phyloP scores from a whole-genome alignment of 2,329 filamentous ascomycete species.

The Elsinoe australis region DNA sequence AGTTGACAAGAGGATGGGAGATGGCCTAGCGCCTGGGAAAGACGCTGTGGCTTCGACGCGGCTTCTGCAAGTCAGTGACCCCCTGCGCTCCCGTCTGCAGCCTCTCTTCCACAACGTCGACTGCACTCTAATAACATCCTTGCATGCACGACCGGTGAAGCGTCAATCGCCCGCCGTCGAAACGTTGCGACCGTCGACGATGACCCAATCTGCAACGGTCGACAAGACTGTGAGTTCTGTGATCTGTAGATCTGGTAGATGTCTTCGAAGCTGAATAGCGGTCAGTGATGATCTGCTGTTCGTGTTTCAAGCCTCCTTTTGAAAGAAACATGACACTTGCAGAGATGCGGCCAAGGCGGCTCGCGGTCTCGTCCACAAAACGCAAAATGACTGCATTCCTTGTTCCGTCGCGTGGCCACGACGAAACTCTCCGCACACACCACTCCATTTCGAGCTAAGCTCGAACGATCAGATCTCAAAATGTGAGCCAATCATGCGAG shows the following conservation, averaged over 20 bases:
- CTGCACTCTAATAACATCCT: background rate
- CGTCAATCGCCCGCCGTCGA: slow-evolving; percentile 8
- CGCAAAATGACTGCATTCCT: slow-evolving; percentile 15
- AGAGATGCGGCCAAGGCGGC: background rate
- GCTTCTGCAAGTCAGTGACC: slow-evolving; percentile 9
- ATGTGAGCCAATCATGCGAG: slow-evolving; percentile 7
- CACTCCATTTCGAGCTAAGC: slow-evolving; percentile 1
- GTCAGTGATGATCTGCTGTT: background rate
- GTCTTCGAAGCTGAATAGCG: background rate
- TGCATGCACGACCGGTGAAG: slow-evolving; percentile 11
- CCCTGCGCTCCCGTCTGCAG: no score
- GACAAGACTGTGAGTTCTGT: background rate
- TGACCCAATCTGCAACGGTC: slow-evolving; percentile 3
- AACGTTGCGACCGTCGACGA: slow-evolving; percentile 5
- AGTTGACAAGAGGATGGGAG: slow-evolving; percentile 1
- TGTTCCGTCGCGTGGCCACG: slow-evolving; percentile 14
- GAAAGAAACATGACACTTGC: slow-evolving; percentile 6
- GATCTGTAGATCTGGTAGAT: background rate
- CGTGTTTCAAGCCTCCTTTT: background rate
- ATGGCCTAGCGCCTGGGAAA: slow-evolving; percentile 4
- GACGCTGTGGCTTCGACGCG: no score
- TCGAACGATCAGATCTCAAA: slow-evolving; percentile 12
- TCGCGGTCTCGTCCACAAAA: background rate
- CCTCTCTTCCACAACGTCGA: no score
- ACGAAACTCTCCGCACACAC: no score